Evolutionary conservation across 169 alveolate species (phyloP).

Genomic region (Toxoplasma gondii): DNA sequence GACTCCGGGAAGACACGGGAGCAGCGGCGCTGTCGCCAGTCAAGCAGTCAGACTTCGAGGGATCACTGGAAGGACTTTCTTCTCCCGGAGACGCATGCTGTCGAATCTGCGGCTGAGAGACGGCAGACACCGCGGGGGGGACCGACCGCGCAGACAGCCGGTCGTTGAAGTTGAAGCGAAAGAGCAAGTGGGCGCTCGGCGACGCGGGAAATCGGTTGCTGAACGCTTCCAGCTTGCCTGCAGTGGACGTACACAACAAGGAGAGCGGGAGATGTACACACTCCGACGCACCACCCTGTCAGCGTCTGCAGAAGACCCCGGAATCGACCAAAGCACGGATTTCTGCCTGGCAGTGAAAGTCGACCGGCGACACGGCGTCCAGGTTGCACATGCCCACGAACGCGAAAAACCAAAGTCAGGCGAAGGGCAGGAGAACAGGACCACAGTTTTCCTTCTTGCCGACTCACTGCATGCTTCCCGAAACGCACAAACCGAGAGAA

Average conservation of each 20-base stretch:
- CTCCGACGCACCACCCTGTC: background rate
- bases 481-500: too few relatives aligned
- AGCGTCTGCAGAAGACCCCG: background rate
- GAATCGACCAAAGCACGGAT: background rate
- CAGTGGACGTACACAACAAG: background rate
- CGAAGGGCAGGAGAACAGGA: too few relatives aligned
- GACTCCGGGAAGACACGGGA: background rate
- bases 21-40: background rate
- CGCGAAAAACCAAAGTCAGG: background rate
- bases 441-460: too few relatives aligned
- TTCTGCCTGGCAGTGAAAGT: too few relatives aligned
- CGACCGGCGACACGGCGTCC: too few relatives aligned
- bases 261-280: background rate
- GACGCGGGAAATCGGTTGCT: background rate
- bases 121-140: background rate
- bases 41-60: background rate
- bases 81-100: too few relatives aligned
- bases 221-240: constrained; percentile 21
- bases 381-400: too few relatives aligned
- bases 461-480: background rate
- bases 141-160: background rate
- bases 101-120: background rate
- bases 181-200: constrained; percentile 5
- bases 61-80: too few relatives aligned
- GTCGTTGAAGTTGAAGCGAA: constrained; percentile 12